Conservation (phyloP, 352 stramenopile species). For the Phytophthora litchii region DNA sequence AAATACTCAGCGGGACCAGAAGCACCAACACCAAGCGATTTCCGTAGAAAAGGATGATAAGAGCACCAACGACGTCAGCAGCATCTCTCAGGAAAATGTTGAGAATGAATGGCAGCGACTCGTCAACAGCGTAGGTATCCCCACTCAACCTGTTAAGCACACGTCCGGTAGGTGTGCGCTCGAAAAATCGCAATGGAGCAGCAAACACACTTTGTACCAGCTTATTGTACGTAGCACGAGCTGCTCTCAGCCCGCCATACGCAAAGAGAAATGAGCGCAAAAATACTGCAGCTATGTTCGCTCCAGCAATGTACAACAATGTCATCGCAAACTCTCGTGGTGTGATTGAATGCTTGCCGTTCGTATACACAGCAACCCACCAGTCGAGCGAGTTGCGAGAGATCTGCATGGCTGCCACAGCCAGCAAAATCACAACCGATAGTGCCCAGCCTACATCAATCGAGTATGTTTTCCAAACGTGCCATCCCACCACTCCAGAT, state of each 20-base stretch:
- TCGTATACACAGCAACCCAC: conserved; percentile 87
- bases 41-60: conserved; percentile 81
- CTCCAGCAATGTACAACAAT: conserved; percentile 65
- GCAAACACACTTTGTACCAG: conserved; percentile 63
- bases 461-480: conserved; percentile 73
- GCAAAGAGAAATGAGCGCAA: conserved; percentile 88
- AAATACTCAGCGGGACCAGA: conserved; percentile 67
- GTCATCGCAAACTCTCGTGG: conserved; percentile 57
- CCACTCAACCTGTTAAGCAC: conserved; percentile 83
- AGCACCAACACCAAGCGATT: conserved; percentile 79
- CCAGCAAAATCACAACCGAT: conserved; percentile 52
- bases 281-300: conserved; percentile 74
- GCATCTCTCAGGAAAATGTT: conserved; percentile 90
- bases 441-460: conserved; percentile 54
- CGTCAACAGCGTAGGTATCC: conserved; percentile 86
- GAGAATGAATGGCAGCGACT: conserved; percentile 88
- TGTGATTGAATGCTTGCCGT: conserved; percentile 56
- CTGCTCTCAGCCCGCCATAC: conserved; percentile 73
- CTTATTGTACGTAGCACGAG: conserved; percentile 59
- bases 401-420: conserved; percentile 74
- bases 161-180: conserved; percentile 64
- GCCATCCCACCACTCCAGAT: conserved; percentile 49
- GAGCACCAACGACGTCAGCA: conserved; percentile 68
- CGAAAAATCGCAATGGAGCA: conserved; percentile 72
- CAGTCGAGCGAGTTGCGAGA: conserved; percentile 81